phyloP scores from a whole-genome alignment of 163 green algal genomes.

The Trebouxiophyceae sp. region DNA sequence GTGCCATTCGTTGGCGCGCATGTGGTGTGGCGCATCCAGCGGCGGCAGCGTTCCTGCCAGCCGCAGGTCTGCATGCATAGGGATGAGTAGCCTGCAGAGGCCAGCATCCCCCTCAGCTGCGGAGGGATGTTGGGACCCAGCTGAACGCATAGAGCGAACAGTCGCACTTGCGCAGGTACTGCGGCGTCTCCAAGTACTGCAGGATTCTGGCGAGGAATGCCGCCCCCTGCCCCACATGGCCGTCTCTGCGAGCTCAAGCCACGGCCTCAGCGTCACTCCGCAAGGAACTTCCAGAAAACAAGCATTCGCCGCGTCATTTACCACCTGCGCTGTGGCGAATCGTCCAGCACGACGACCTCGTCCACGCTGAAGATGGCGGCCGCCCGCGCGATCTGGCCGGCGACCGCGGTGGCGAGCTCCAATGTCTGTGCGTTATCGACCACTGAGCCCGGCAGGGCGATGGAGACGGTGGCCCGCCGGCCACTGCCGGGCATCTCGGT shows the following conservation, averaged over 20 bases:
- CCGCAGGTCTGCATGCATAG: slow-evolving; percentile 58
- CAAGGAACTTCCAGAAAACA: too few species aligned
- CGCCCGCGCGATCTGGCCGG: slow-evolving; percentile 76
- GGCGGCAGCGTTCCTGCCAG: slow-evolving; percentile 56
- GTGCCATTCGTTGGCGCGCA: slow-evolving; percentile 69
- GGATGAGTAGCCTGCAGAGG: slow-evolving; percentile 42
- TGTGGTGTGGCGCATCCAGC: slow-evolving; percentile 84
- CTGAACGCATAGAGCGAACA: too few species aligned
- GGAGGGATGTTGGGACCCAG: too few species aligned
- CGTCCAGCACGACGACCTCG: slow-evolving; percentile 72
- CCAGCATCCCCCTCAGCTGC: too few species aligned
- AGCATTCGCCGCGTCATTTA: not conserved
- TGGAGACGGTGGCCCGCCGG: slow-evolving; percentile 75
- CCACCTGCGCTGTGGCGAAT: slow-evolving; percentile 12
- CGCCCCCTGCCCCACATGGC: slow-evolving; percentile 35
- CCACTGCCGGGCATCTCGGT: too few species aligned
- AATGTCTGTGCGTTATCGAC: slow-evolving; percentile 80
- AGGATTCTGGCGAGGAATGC: slow-evolving; percentile 72
- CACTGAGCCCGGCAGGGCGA: slow-evolving; percentile 74
- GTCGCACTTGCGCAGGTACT: slow-evolving; percentile 69
- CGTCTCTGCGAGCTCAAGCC: too few species aligned
- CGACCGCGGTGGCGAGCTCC: slow-evolving; percentile 71
- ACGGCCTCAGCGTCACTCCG: too few species aligned
- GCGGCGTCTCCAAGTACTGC: slow-evolving; percentile 84
- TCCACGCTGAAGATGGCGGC: slow-evolving; percentile 87